phyloP scores from a whole-genome alignment of 441 rosid genomes.

The Aleurites moluccanus region DNA sequence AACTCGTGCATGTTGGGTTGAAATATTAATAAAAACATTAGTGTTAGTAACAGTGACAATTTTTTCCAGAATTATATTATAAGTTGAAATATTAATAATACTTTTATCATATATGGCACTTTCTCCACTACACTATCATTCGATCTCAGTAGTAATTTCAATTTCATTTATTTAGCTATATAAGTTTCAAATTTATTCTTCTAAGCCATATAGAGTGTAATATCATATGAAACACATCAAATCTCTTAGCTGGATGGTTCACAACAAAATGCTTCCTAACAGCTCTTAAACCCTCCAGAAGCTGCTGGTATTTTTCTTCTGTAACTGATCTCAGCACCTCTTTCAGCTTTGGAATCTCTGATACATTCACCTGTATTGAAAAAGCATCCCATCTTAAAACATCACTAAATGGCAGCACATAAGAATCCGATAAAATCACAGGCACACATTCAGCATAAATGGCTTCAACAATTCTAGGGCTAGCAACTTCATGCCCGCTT shows the following conservation, averaged over 20 bases:
- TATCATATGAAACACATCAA: constrained; percentile 78
- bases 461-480: constrained; percentile 87
- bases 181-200: constrained; percentile 57
- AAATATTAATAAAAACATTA: too few relatives aligned
- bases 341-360: constrained; percentile 69
- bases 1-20: too few relatives aligned
- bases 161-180: constrained; percentile 12
- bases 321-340: constrained; percentile 55
- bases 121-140: too few relatives aligned
- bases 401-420: constrained; percentile 82
- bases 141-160: neutral
- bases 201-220: constrained; percentile 93
- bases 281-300: constrained; percentile 49
- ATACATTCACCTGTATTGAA: constrained; percentile 52
- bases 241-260: constrained; percentile 70
- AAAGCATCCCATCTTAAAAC: constrained; percentile 84
- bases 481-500: constrained; percentile 91
- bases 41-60: too few relatives aligned
- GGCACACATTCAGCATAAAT: constrained; percentile 84
- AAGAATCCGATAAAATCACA: constrained; percentile 67
- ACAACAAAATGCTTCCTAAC: constrained; percentile 74
- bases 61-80: too few relatives aligned
- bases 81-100: neutral
- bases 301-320: constrained; percentile 48
- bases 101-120: neutral